These are phyloP conservation scores for Chlamydomonas sp. DNA, from an alignment of 139 green algal species.

Conservation along the genomic window DNA sequence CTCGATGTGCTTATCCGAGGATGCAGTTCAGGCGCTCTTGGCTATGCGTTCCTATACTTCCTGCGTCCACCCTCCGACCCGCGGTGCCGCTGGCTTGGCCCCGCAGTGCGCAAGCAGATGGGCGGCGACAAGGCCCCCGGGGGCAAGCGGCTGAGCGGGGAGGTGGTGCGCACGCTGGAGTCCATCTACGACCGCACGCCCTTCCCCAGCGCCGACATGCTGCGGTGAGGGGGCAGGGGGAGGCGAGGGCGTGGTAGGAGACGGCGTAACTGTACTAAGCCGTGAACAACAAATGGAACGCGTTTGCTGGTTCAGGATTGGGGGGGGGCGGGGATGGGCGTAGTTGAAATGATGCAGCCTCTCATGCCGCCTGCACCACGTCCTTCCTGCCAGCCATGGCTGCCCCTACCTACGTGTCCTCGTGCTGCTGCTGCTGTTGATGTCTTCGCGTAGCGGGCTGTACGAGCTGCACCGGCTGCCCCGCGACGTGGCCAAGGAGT, in stretches of 20 bases:
- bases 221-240: slow-evolving; percentile 31
- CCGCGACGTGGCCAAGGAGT: slow-evolving; percentile 37
- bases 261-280: too few relatives aligned
- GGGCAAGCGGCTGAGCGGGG: slow-evolving; percentile 40
- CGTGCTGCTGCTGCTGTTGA: neutral
- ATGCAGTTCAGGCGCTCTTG: too few relatives aligned
- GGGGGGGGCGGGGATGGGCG: too few relatives aligned
- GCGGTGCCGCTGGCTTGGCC: neutral
- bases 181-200: slow-evolving; percentile 53
- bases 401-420: too few relatives aligned
- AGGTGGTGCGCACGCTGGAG: slow-evolving; percentile 52
- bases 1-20: too few relatives aligned
- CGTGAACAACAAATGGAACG: too few relatives aligned
- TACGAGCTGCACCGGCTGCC: slow-evolving; percentile 54
- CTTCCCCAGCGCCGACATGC: slow-evolving; percentile 48
- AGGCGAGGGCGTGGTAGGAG: too few relatives aligned
- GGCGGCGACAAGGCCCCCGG: slow-evolving; percentile 6
- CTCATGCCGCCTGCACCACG: too few relatives aligned
- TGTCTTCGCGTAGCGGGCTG: slow-evolving; percentile 33
- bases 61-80: neutral
- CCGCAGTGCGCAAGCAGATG: slow-evolving; percentile 55
- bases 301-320: too few relatives aligned
- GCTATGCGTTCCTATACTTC: too few relatives aligned
- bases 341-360: too few relatives aligned
- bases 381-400: too few relatives aligned